Percentiles rank a stretch among this genome's conserved stretches.
Evolutionary conservation across 2,329 filamentous ascomycete genomes (phyloP).

Genomic region (Alternaria sp.): DNA sequence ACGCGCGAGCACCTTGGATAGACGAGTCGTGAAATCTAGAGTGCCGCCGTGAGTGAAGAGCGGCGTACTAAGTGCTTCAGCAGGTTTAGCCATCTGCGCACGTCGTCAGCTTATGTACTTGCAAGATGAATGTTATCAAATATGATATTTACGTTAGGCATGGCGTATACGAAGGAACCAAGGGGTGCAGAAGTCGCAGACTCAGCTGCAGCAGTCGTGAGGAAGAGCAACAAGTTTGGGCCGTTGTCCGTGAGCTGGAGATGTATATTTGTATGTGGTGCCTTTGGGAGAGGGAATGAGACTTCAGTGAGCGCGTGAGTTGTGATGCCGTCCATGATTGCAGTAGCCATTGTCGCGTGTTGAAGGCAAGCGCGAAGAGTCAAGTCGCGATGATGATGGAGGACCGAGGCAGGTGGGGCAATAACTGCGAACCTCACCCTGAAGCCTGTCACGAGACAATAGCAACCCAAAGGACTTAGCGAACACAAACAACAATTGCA

Average conservation of each 20-base stretch:
- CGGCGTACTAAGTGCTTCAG: slow-evolving; percentile 77
- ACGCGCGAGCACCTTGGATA: slow-evolving; percentile 84
- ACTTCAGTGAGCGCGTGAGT: slow-evolving; percentile 60
- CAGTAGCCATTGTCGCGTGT: slow-evolving; percentile 30
- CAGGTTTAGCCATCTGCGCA: slow-evolving; percentile 51
- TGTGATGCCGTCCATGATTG: slow-evolving; percentile 22
- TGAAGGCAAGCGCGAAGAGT: not conserved
- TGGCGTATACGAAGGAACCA: slow-evolving; percentile 92
- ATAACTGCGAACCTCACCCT: slow-evolving; percentile 5
- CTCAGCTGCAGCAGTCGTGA: slow-evolving; percentile 61
- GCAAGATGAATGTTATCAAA: not conserved
- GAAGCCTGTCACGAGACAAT: not conserved
- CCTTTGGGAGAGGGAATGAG: slow-evolving; percentile 65
- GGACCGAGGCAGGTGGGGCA: slow-evolving; percentile 10
- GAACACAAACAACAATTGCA: not conserved
- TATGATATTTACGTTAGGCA: slow-evolving; percentile 76
- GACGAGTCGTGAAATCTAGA: slow-evolving; percentile 84
- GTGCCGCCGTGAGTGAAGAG: slow-evolving; percentile 80
- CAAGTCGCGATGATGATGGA: not conserved
- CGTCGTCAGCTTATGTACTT: slow-evolving; percentile 16
- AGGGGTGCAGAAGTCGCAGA: slow-evolving; percentile 57
- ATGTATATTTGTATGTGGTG: slow-evolving; percentile 66
- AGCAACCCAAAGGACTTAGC: not conserved
- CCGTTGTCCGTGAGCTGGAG: slow-evolving; percentile 65
- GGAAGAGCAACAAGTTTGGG: slow-evolving; percentile 64